These are phyloP conservation scores for Pisolithus marmoratus DNA, from an alignment of 768 basidiomycete genomes.

Conservation along the genomic window DNA sequence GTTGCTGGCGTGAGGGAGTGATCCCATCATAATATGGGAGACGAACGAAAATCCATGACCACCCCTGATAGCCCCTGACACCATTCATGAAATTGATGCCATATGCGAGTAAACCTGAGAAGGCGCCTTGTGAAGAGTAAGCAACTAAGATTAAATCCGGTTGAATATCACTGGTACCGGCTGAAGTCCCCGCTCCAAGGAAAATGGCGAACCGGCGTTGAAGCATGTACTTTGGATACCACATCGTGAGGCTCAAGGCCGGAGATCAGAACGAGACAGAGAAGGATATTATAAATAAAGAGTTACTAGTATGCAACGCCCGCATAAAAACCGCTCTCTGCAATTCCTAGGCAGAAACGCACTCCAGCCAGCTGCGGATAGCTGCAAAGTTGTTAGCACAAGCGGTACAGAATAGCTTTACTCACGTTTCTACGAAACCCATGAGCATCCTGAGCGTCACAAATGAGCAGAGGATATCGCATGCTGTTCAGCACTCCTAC, in stretches of 20 bases:
- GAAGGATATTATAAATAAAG: not conserved
- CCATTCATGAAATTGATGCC: slow-evolving; percentile 51
- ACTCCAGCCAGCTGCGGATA: slow-evolving; percentile 57
- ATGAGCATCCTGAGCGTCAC: slow-evolving; percentile 40
- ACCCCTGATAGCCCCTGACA: slow-evolving; percentile 40
- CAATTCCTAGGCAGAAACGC: slow-evolving; percentile 54
- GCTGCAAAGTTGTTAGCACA: slow-evolving; percentile 25
- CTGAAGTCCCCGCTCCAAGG: slow-evolving; percentile 59
- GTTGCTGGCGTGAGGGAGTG: not conserved
- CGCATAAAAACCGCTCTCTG: slow-evolving; percentile 69
- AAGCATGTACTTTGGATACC: slow-evolving; percentile 61
- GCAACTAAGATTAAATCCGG: not conserved
- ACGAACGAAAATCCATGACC: slow-evolving; percentile 67
- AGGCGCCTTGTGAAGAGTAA: slow-evolving; percentile 32
- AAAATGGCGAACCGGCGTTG: slow-evolving; percentile 59
- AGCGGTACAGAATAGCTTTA: not conserved
- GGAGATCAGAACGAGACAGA: not conserved
- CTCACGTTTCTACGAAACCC: slow-evolving; percentile 63
- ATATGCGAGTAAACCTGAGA: slow-evolving; percentile 55
- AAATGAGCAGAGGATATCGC: not conserved
- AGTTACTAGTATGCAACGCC: slow-evolving; percentile 69
- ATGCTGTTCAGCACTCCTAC: slow-evolving; percentile 28
- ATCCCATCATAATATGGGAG: not conserved
- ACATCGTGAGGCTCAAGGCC: slow-evolving; percentile 46
- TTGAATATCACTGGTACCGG: slow-evolving; percentile 29